phyloP scores from a whole-genome alignment of 148 eudicot genomes.

The Rhododendron mucronatum region DNA sequence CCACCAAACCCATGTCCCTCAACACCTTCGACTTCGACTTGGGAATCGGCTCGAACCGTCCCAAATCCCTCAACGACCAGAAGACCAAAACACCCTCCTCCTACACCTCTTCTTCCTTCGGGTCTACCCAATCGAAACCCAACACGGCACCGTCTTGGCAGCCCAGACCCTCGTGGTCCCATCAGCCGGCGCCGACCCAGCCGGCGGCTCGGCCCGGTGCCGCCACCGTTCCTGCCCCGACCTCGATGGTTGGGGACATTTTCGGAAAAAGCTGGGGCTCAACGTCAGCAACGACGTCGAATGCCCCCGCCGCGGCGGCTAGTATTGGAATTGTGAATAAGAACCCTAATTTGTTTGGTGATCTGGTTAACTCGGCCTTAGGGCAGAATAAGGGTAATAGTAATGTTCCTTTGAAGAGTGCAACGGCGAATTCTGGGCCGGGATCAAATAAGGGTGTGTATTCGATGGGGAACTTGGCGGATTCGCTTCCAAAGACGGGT shows the following conservation, averaged over 20 bases:
- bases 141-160: conserved; percentile 7
- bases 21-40: conserved; percentile 19
- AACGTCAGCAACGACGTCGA: conserved; percentile 8
- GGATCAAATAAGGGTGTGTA: conserved; percentile 24
- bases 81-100: conserved; percentile 45
- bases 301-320: conserved; percentile 5
- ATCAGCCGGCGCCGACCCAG: conserved; percentile 62
- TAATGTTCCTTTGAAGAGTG: conserved; percentile 71
- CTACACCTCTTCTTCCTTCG: conserved; percentile 13
- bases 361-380: conserved; percentile 62
- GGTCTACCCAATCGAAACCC: background rate
- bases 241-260: conserved; percentile 90
- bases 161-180: conserved; percentile 69
- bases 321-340: conserved; percentile 67
- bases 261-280: conserved; percentile 74
- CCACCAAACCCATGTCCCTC: conserved; percentile 2
- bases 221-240: conserved; percentile 33
- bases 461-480: conserved; percentile 58
- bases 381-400: conserved; percentile 45
- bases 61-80: conserved; percentile 57
- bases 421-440: conserved; percentile 10
- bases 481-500: conserved; percentile 53
- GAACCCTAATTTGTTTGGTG: conserved; percentile 81
- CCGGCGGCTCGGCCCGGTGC: conserved; percentile 28
- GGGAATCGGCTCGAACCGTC: conserved; percentile 48